These are phyloP conservation scores for Cordyceps fumosorosea DNA, from an alignment of 2,329 filamentous ascomycete species.

Conservation along the genomic window DNA sequence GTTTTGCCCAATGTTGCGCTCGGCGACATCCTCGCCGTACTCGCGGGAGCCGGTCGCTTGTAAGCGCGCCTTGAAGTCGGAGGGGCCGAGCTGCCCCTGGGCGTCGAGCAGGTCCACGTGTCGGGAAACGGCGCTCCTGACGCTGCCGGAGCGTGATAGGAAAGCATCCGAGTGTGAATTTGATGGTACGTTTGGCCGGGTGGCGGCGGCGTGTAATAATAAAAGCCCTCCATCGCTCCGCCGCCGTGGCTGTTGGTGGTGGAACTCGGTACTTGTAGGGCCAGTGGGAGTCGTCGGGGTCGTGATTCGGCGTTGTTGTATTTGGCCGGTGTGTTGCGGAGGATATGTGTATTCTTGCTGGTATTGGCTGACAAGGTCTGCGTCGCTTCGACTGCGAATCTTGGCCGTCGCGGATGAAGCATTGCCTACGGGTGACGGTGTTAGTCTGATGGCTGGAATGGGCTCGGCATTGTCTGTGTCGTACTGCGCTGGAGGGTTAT, in stretches of 20 bases:
- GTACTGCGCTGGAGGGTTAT: not conserved
- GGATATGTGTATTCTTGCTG: not conserved
- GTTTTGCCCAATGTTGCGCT: constrained; percentile 47
- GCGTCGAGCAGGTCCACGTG: constrained; percentile 53
- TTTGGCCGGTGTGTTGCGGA: not conserved
- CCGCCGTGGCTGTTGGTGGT: not conserved
- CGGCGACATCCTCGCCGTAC: constrained; percentile 60
- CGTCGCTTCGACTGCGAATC: not conserved
- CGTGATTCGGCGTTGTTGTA: not conserved
- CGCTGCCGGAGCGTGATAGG: not conserved
- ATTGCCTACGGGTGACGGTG: not conserved
- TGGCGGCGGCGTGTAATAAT: not conserved
- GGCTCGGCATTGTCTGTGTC: not conserved
- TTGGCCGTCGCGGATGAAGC: not conserved
- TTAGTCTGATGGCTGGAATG: not conserved
- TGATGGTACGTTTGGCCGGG: not conserved
- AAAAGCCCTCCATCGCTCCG: too few relatives aligned
- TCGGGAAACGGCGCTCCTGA: not conserved
- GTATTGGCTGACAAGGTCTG: not conserved
- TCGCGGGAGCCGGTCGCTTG: constrained; percentile 44
- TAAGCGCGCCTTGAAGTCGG: constrained; percentile 42
- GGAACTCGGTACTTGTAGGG: not conserved
- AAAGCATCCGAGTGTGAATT: not conserved
- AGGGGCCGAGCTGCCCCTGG: constrained; percentile 43
- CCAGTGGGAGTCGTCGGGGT: not conserved